These are phyloP conservation scores for Aspergillus chevalieri DNA, from an alignment of 2,329 filamentous ascomycete species.

Conservation along the genomic window DNA sequence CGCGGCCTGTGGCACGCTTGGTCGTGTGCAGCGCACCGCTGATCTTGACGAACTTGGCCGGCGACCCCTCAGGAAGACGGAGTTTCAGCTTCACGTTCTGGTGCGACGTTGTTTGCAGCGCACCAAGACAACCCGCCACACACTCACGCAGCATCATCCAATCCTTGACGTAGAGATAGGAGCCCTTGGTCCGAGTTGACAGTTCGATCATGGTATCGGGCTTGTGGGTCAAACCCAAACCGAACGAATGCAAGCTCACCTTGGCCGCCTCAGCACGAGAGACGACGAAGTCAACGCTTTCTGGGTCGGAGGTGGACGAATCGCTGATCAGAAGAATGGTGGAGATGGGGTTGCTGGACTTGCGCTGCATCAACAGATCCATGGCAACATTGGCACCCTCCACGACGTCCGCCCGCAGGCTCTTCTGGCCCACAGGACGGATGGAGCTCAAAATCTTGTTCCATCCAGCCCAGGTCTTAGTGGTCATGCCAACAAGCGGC, in stretches of 20 bases:
- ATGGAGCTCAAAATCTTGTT: constrained; percentile 78
- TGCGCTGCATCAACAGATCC: constrained; percentile 96
- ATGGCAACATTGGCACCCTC: constrained; percentile 97
- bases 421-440: constrained; percentile 92
- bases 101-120: constrained; percentile 90
- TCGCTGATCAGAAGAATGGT: constrained; percentile 97
- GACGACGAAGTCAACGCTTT: constrained; percentile 96
- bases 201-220: constrained; percentile 98
- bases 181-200: constrained; percentile 89
- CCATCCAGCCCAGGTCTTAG: constrained; percentile 91
- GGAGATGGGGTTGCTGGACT: constrained; percentile 89
- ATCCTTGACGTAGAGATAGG: constrained; percentile 97
- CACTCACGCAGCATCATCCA: constrained; percentile 99
- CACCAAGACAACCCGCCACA: constrained; percentile 83
- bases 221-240: constrained; percentile 92
- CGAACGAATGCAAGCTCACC: constrained; percentile 94
- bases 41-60: constrained; percentile 97
- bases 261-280: constrained; percentile 95
- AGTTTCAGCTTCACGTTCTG: constrained; percentile 97
- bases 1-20: constrained; percentile 87
- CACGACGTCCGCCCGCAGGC: constrained; percentile 89
- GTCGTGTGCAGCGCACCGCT: constrained; percentile 93
- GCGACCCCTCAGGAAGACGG: constrained; percentile 88
- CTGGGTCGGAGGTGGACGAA: constrained; percentile 85
- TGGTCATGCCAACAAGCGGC: constrained; percentile 95